phyloP scores from a whole-genome alignment of 2,329 filamentous ascomycete genomes.

The Ophiocordyceps camponoti-saundersi region DNA sequence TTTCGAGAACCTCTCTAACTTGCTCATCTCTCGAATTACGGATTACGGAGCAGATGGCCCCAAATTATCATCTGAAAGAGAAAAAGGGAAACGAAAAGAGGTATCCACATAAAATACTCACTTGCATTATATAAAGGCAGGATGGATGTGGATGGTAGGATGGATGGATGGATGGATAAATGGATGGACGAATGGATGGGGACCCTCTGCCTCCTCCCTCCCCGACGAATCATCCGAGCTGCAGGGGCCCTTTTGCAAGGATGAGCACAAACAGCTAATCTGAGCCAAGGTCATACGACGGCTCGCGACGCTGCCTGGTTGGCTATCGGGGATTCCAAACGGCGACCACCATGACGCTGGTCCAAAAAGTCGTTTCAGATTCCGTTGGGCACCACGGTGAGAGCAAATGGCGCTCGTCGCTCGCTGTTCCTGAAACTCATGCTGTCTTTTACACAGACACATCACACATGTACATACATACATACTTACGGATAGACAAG shows the following conservation, averaged over 20 bases:
- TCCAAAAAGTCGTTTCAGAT: conserved; percentile 10
- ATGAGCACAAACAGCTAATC: conserved; percentile 1
- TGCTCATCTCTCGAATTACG: too few species aligned
- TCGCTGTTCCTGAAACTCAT: conserved; percentile 13
- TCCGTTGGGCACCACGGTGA: conserved; percentile 9
- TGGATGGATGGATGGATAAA: too few species aligned
- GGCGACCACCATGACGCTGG: not conserved
- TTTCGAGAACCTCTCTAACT: too few species aligned
- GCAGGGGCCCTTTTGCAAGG: conserved; percentile 1
- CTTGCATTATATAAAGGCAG: too few species aligned
- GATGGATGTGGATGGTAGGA: too few species aligned
- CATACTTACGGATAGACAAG: not conserved
- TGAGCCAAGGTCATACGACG: conserved; percentile 4
- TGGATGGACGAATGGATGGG: too few species aligned
- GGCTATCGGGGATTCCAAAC: conserved; percentile 5
- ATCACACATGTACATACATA: not conserved
- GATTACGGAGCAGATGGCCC: too few species aligned
- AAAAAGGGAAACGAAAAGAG: too few species aligned
- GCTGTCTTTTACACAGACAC: not conserved
- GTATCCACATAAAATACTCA: too few species aligned
- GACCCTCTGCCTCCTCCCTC: not conserved
- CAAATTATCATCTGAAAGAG: too few species aligned
- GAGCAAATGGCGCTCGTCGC: too few species aligned
- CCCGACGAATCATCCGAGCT: not conserved
- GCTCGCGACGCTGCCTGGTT: conserved; percentile 3